phyloP scores from a whole-genome alignment of 345 rosid species.

The Eutrema yunnanense region DNA sequence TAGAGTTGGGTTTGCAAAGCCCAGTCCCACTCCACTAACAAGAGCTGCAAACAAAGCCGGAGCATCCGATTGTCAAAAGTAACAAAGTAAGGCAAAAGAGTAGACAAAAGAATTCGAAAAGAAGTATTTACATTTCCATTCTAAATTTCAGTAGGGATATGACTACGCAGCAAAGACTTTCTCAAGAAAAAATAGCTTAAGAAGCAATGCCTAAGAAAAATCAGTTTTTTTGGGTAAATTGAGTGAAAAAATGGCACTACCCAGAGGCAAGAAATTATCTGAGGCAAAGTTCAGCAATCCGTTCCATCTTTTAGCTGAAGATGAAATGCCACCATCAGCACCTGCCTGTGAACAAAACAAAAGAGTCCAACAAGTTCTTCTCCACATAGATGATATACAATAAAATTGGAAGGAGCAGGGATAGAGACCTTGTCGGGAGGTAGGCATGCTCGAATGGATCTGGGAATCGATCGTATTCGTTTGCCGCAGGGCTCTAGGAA shows the following conservation, averaged over 20 bases:
- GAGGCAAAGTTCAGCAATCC: constrained; percentile 42
- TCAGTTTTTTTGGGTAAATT: background rate
- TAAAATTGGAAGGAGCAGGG: background rate
- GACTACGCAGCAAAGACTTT: background rate
- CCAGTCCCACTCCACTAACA: constrained; percentile 66
- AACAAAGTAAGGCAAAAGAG: background rate
- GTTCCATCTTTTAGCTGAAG: constrained; percentile 29
- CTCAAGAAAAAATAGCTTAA: background rate
- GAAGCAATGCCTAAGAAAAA: background rate
- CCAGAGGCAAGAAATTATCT: constrained; percentile 76
- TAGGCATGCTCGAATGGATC: constrained; percentile 39
- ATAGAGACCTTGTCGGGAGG: constrained; percentile 40
- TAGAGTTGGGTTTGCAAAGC: constrained; percentile 76
- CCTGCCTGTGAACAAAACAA: constrained; percentile 32
- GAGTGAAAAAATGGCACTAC: constrained; percentile 27
- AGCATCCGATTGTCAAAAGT: background rate
- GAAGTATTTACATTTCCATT: background rate
- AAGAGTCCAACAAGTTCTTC: background rate
- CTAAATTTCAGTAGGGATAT: background rate
- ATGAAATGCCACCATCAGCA: constrained; percentile 24
- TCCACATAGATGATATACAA: background rate
- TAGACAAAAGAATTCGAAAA: background rate
- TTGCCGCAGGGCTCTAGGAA: constrained; percentile 10
- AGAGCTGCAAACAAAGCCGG: constrained; percentile 48
- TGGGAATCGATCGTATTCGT: constrained; percentile 16